A percentile compares a stretch with the other conserved stretches of the same genome.
phyloP scores from a whole-genome alignment of 2,329 filamentous ascomycete genomes.

The Samsoniella hepiali region DNA sequence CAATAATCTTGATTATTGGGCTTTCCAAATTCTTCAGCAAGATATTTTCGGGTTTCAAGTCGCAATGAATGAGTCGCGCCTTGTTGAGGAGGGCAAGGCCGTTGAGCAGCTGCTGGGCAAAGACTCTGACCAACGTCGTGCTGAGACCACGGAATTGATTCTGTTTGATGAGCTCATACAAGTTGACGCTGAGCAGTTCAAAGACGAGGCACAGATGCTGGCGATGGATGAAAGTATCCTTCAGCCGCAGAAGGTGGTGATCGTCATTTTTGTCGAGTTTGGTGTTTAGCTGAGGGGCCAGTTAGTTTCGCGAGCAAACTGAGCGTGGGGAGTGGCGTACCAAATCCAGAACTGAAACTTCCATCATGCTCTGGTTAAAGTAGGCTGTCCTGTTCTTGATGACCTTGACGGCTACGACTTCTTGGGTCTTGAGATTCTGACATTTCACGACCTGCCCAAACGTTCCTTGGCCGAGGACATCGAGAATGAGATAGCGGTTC shows the following conservation, averaged over 20 bases:
- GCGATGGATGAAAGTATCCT: slow-evolving; percentile 96
- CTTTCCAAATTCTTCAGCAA: slow-evolving; percentile 96
- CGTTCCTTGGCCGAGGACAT: slow-evolving; percentile 94
- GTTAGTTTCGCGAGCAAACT: slow-evolving; percentile 18
- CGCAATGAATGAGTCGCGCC: slow-evolving; percentile 94
- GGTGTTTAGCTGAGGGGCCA: slow-evolving; percentile 70
- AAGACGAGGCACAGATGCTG: slow-evolving; percentile 97
- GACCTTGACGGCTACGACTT: slow-evolving; percentile 97
- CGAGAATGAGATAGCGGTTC: slow-evolving; percentile 94
- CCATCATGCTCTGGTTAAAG: slow-evolving; percentile 99
- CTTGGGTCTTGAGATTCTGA: slow-evolving; percentile 96
- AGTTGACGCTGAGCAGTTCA: slow-evolving; percentile 91
- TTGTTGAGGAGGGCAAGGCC: slow-evolving; percentile 91
- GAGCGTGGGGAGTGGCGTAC: slow-evolving; percentile 47
- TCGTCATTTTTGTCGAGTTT: slow-evolving; percentile 99
- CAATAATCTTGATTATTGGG: slow-evolving; percentile 99
- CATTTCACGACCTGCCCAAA: slow-evolving; percentile 99
- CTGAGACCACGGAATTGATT: slow-evolving; percentile 97
- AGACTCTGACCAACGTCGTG: slow-evolving; percentile 93
- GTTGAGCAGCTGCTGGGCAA: slow-evolving; percentile 93
- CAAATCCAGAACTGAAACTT: slow-evolving; percentile 94
- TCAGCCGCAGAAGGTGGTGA: slow-evolving; percentile 88
- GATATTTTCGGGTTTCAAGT: slow-evolving; percentile 97
- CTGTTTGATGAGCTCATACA: slow-evolving; percentile 99
- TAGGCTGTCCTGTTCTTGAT: slow-evolving; percentile 99